Conservation (phyloP, 2,329 filamentous ascomycete genomes). For the Ophiostoma triangulosporum region DNA sequence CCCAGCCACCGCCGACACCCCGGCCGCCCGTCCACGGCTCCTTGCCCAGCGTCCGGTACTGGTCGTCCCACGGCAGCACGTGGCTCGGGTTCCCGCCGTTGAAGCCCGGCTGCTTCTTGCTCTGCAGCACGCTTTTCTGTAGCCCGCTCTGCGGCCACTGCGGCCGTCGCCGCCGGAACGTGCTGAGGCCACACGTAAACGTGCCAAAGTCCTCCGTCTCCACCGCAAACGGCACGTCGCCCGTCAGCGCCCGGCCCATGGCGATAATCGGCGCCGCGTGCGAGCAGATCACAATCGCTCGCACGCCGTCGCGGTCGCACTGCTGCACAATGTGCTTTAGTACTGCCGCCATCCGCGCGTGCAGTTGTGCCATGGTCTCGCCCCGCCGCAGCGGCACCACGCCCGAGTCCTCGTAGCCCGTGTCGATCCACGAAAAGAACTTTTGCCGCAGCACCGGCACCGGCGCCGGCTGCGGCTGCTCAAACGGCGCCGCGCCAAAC, state of each 20-base stretch:
- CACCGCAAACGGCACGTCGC: conserved; percentile 56
- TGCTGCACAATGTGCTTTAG: conserved; percentile 56
- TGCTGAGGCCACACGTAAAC: conserved; percentile 69
- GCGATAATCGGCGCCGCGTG: conserved; percentile 87
- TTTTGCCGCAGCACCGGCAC: conserved; percentile 47
- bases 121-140: not conserved
- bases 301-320: conserved; percentile 56
- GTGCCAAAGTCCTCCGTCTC: conserved; percentile 70
- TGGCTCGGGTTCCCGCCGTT: not conserved
- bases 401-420: conserved; percentile 40
- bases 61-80: conserved; percentile 13
- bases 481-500: conserved; percentile 76
- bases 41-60: conserved; percentile 5
- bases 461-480: conserved; percentile 60
- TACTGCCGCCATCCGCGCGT: conserved; percentile 62
- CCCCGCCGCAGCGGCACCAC: conserved; percentile 59
- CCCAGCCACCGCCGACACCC: conserved; percentile 66
- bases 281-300: conserved; percentile 66
- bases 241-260: conserved; percentile 70
- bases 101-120: not conserved
- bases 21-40: conserved; percentile 41
- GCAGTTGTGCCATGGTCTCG: conserved; percentile 67
- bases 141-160: too few relatives aligned
- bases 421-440: conserved; percentile 50
- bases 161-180: conserved; percentile 31